Evolutionary conservation across 169 alveolate species (phyloP), one percentile per base, ranked within the genome.

Genomic region (Plasmodium blacklocki): DNA sequence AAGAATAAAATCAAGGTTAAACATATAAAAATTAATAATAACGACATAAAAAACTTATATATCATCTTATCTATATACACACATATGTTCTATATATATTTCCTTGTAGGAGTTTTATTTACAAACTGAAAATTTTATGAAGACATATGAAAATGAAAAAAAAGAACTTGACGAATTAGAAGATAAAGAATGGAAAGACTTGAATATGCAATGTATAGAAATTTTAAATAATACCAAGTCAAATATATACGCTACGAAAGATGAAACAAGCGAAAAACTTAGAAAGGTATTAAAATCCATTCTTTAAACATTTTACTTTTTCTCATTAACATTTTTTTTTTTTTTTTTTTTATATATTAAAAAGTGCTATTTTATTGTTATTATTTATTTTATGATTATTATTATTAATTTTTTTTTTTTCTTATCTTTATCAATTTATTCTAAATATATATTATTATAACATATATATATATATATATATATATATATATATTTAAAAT

Each of bases 241-340:
- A 15, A 64, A 64, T 47, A 76, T 76, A 43, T 64, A 52, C 6
- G 89, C 76, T 45, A 64, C 56, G 6, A 76, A 76, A 76, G 74
- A 76, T n/a, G 78, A 76, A 64, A 76, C 89, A 4, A 64, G 50
- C 26, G 73, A 76, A 76, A 76, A 76, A 43, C 89, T 76, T 39
- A 76, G 76, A 50, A 76, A 76, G 47, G 78, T 64, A 7, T 70
- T 76, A 18, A 62, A 76, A 8, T 76, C 89, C 18, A 76, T 76
- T 29, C 73, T 76, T 39, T 62, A 58, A 64, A n/a, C 11, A 39
- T 32, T 15, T 26, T 5, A 29, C 6, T 15, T 49, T 49, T 32
- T 32, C 18, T 14, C n/a, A 52, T 52, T 52, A 4, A 23, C 43
- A 15, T 1, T 23, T 59, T 19, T 58, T 58, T 58, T 58, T 58